A percentile compares a stretch with the other conserved stretches of the same genome.
Conservation (phyloP, 768 basidiomycete genomes). For the Boletus subcaerulescens region DNA sequence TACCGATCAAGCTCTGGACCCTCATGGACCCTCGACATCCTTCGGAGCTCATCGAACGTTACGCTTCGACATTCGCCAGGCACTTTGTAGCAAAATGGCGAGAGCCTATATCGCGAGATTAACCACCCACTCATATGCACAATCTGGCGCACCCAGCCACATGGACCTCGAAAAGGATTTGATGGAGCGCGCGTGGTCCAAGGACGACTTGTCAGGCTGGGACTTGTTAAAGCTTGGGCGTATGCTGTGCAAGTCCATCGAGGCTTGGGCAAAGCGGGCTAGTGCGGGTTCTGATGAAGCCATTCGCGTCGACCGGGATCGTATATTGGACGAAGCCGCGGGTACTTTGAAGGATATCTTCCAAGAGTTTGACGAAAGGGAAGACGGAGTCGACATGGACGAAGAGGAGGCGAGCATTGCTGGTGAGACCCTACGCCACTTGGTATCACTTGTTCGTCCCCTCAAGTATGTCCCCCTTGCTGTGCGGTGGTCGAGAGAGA, state of each 20-base stretch:
- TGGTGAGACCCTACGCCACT: slow-evolving; percentile 56
- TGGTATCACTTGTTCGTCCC: slow-evolving; percentile 55
- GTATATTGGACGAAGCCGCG: slow-evolving; percentile 65
- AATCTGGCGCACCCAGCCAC: slow-evolving; percentile 56
- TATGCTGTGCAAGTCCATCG: slow-evolving; percentile 51
- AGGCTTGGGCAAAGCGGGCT: slow-evolving; percentile 52
- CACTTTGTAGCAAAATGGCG: slow-evolving; percentile 59
- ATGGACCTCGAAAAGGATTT: slow-evolving; percentile 60
- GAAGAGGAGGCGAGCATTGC: slow-evolving; percentile 68
- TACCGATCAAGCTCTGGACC: slow-evolving; percentile 18
- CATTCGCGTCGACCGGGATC: slow-evolving; percentile 42
- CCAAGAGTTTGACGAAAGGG: slow-evolving; percentile 66
- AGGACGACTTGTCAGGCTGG: slow-evolving; percentile 65
- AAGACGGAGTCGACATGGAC: slow-evolving; percentile 53
- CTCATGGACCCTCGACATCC: slow-evolving; percentile 38
- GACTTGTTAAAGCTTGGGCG: slow-evolving; percentile 58
- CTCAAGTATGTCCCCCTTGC: slow-evolving; percentile 46
- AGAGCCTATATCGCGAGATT: slow-evolving; percentile 62
- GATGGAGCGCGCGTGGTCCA: slow-evolving; percentile 73
- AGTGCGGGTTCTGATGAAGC: slow-evolving; percentile 28
- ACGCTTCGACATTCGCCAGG: slow-evolving; percentile 60
- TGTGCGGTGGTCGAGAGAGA: not conserved
- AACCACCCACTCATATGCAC: slow-evolving; percentile 49
- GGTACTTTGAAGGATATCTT: slow-evolving; percentile 69
- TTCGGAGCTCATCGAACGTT: slow-evolving; percentile 62